Base-by-base conservation (phyloP, 1,284 basidiomycete genomes). In the Papiliotrema nemorosa region DNA sequence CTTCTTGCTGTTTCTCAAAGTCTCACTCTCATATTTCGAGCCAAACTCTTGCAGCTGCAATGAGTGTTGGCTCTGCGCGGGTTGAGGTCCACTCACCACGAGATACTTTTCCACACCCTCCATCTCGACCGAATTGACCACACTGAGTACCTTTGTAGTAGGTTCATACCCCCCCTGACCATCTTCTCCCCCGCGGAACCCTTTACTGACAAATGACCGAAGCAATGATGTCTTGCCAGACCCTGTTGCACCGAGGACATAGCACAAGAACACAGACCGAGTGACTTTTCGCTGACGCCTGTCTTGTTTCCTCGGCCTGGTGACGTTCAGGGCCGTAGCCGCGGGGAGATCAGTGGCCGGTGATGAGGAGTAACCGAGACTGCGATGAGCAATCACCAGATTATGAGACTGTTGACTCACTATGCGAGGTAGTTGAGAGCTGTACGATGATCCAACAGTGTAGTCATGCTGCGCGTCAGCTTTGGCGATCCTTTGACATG, bases 401-500 rank as follows among this genome's bases (percentile, higher is more conserved):
- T 24, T 12, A 40, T 7, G 39, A 31, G 33, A 43, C 7, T 5
- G 81, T 59, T 82, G 29, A 62, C 68, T 60, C 43, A 70, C 69
- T 97, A 96, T 16, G 93, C 93, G n/a, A 98, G 85, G 72, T 97
- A 97, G 22, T 90, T 87, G 21, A 98, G 78, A 0, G 94, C 96
- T 21, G 87, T 88, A 68, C 85, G 86, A 63, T 93, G 86, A 65
- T 97, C 90, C 16, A 98, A 80, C 2, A 98, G 79, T 1, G 94
- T 98, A 1, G 92, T 96, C 93, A 97, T 97, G 69, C 91, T 93
- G 58, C 12, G 36, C 33, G 37, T 44, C 41, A 56, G 47, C n/a
- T 42, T 47, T 37, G 41, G 47, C 25, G 20, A 35, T 18, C 26
- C 44, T 31, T n/a, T 29, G 26, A 35, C 18, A 29, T 2, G 10